Evolutionary conservation across 805 yeast species (phyloP), one percentile per base, ranked within the genome.

Genomic region (Myxozyma udenii): DNA sequence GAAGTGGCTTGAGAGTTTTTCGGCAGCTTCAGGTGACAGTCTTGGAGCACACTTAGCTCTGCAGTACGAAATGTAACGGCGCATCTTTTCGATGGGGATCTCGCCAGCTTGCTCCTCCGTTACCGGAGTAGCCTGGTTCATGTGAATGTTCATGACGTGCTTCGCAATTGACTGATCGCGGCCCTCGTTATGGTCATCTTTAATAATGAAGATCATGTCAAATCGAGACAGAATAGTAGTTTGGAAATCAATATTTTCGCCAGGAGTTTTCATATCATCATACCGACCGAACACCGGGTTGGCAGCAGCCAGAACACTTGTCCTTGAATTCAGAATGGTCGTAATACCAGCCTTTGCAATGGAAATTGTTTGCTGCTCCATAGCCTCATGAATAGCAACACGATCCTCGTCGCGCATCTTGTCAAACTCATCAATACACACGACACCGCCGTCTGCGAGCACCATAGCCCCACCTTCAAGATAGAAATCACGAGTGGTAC

Each of bases 381-480:
- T 93, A 11, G 98, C 98, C 75, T 93, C 99, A 70, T 93, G 99
- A 61, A 93, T 93, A 0, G 98, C 98, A 35, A 93, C 98, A 66
- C 99, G 79, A 70, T 93, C 98, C 68, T 93, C 98, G 65, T 93
- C 99, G 68, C 98, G 78, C 99, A 93, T 93, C 75, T 93, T 93
- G 70, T 93, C 99, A 66, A 93, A 93, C 77, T 93, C 99, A 74
- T 93, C 99, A 65, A 93, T 93, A 77, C 98, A 93, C 43, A 91
- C 97, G 45, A 93, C 97, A 60, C 99, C 99, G 36, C 98, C 98
- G 72, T 93, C 98, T 0, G 99, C 98, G 45, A 93, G 74, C n/a
- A 93, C 98, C 97, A 93, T 90, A 6, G 99, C 99, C 71, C 99
- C 99, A 54, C 99, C 98, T 77, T 93, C 99, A 48, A 93, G 74